Conservation (phyloP, 2,329 filamentous ascomycete genomes). For the Chaetomium olivaceum region DNA sequence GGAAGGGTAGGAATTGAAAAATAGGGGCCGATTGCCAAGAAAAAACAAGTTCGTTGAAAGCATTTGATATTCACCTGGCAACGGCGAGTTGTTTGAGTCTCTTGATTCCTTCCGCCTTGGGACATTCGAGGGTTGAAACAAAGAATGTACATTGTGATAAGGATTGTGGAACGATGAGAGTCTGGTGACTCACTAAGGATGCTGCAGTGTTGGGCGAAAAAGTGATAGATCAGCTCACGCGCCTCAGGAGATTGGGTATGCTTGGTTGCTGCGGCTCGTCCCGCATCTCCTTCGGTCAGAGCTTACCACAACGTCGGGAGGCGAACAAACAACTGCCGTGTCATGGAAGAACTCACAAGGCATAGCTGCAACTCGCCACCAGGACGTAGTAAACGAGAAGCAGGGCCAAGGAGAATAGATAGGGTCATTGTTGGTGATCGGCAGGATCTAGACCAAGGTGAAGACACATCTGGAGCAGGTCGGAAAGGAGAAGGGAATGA, state of each 20-base stretch:
- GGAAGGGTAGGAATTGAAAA: not conserved
- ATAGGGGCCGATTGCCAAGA: not conserved
- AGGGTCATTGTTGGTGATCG: not conserved
- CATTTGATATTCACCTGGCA: not conserved
- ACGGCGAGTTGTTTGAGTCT: not conserved
- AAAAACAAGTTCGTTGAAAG: not conserved
- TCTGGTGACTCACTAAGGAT: not conserved
- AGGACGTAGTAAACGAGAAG: not conserved
- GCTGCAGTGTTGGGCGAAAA: not conserved
- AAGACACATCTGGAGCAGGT: not conserved
- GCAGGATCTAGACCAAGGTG: not conserved
- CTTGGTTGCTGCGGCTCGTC: slow-evolving; percentile 9
- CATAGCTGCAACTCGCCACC: not conserved
- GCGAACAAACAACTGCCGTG: not conserved
- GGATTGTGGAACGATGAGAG: not conserved
- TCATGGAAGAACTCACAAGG: not conserved
- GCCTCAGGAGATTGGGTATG: not conserved
- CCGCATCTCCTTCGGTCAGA: not conserved
- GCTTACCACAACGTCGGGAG: not conserved
- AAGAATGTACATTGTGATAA: no score
- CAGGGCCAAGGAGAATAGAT: not conserved
- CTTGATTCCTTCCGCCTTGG: no score
- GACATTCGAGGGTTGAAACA: not conserved
- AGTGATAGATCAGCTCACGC: not conserved
- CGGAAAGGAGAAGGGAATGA: not conserved